Base-by-base conservation (phyloP, 345 rosid genomes). In the Eucalyptus marginata region DNA sequence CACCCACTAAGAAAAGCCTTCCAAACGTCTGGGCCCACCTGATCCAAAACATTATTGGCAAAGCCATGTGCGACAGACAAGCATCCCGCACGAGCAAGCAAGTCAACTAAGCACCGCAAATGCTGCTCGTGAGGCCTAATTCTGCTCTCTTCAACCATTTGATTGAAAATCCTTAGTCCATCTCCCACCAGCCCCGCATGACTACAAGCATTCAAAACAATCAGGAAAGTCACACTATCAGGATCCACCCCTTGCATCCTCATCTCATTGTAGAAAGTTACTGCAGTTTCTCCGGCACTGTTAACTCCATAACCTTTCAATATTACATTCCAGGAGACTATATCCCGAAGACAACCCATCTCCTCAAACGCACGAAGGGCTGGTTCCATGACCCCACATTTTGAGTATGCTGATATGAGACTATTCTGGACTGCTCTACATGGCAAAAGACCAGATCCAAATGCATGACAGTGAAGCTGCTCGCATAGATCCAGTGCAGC, bases 301-400 rank as follows among this genome's bases (percentile, higher is more conserved):
- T 93, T 92, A 71, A 93, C 62, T 71, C 93, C 91, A 46, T 91
- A 90, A n/a, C 94, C 93, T 84, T 89, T 86, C 86, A 94, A 86
- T 46, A 93, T 89, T 52, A 94, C 93, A 89, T 93, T 94, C 95
- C 96, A 94, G 71, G 94, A 92, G 62, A 90, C 92, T 52, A 86
- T 71, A 91, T 92, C 86, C 59, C n/a, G 89, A 87, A 89, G 93
- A 88, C 31, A 86, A 85, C 91, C 91, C 94, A 90, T 92, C 87
- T 93, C 93, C 87, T 90, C 31, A 47, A 92, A 93, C 46, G 76
- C 89, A 76, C 31, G 18, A 31, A 89, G 20, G 9, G 95, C 91
- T 49, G 91, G 88, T 27, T 90, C 90, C 87, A 90, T 90, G 58
- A 85, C 89, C 59, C 95, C 93, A 52, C 95, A 92, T 58, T 92